Evolutionary conservation across 139 green algal genomes (phyloP).

Genomic region (Coelastrella sp.): DNA sequence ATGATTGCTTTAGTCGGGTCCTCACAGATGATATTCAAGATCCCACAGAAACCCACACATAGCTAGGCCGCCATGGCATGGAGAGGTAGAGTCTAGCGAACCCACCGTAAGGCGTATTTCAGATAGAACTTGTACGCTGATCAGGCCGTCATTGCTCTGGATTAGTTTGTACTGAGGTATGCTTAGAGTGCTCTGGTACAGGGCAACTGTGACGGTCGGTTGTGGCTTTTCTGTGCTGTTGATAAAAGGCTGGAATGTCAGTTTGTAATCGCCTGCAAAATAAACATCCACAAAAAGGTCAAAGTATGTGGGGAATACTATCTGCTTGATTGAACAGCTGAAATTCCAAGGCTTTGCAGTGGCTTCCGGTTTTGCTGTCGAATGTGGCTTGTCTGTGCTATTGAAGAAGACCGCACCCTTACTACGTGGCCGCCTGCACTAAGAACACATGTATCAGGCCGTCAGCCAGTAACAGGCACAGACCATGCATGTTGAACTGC

Average conservation of each 20-base stretch:
- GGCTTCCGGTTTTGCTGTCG: not conserved
- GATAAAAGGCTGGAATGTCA: not conserved
- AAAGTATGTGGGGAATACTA: no score
- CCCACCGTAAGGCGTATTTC: not conserved
- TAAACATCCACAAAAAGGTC: not conserved
- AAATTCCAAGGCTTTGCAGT: no score
- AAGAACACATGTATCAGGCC: no score
- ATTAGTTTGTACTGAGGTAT: slow-evolving; percentile 24
- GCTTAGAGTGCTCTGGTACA: not conserved
- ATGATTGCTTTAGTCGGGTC: no score
- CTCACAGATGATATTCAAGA: no score
- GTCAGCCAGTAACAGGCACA: no score
- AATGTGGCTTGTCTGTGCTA: not conserved
- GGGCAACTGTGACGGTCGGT: not conserved
- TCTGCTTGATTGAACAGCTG: no score
- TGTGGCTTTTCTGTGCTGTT: not conserved
- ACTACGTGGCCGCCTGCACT: not conserved
- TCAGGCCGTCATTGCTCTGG: not conserved
- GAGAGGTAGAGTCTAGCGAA: not conserved
- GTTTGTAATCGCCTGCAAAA: not conserved
- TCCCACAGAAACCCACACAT: no score
- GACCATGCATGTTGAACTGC: no score
- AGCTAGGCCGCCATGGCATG: no score
- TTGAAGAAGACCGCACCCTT: not conserved
- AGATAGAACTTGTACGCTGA: not conserved